These are phyloP conservation scores for Podila epigama DNA, from an alignment of 192 early-diverging fungal species.

Conservation along the genomic window DNA sequence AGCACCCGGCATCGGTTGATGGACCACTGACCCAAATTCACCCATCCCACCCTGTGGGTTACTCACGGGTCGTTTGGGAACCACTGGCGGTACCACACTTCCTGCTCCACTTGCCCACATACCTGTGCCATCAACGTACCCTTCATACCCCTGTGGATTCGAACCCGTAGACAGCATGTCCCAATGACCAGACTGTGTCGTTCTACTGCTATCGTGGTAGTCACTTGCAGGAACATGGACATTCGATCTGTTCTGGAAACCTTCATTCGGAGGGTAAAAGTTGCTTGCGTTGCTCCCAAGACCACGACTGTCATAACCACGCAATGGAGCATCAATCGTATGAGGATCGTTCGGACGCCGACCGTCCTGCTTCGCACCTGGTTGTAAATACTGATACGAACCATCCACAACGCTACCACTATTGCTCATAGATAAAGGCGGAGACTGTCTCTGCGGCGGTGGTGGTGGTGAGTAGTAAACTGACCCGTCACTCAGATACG, in stretches of 20 bases:
- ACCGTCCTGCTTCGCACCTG: not conserved
- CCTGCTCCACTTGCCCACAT: too few species aligned
- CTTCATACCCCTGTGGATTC: not conserved
- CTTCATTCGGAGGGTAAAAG: too few species aligned
- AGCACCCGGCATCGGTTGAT: slow-evolving; percentile 10
- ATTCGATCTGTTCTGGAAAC: too few species aligned
- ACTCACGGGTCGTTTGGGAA: slow-evolving; percentile 15
- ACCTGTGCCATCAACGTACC: too few species aligned
- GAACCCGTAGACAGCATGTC: not conserved
- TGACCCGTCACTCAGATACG: slow-evolving; percentile 14
- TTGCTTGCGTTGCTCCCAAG: too few species aligned
- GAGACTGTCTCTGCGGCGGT: not conserved
- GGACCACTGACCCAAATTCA: slow-evolving; percentile 11
- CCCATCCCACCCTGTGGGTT: slow-evolving; percentile 23
- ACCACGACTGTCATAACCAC: too few species aligned
- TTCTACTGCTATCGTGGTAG: too few species aligned
- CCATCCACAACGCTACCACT: too few species aligned
- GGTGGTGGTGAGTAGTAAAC: slow-evolving; percentile 20
- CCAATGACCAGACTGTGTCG: too few species aligned
- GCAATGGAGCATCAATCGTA: not conserved
- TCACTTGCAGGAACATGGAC: too few species aligned
- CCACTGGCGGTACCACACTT: not conserved
- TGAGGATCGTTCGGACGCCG: slow-evolving; percentile 15
- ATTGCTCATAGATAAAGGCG: too few species aligned
- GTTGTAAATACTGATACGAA: not conserved